Conservation (phyloP, 2,329 filamentous ascomycete species). For the Emmonsiellopsis sp. region DNA sequence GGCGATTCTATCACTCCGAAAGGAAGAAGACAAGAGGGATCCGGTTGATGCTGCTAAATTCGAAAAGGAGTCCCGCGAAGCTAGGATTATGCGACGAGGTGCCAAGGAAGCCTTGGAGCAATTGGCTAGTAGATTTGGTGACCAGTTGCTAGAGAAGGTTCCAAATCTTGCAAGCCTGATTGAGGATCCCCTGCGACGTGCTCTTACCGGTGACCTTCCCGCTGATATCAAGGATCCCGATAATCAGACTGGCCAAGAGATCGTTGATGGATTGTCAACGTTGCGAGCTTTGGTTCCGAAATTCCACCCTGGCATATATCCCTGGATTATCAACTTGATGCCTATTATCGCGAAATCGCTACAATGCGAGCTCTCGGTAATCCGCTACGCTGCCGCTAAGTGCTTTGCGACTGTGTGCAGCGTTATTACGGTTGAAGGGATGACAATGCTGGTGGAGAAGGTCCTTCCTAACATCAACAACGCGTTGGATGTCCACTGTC, state of each 20-base stretch:
- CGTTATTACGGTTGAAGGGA: slow-evolving; percentile 86
- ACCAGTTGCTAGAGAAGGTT: slow-evolving; percentile 67
- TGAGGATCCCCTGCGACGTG: slow-evolving; percentile 65
- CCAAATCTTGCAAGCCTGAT: slow-evolving; percentile 75
- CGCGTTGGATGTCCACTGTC: slow-evolving; percentile 73
- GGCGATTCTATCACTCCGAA: slow-evolving; percentile 84
- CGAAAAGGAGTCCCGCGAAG: slow-evolving; percentile 78
- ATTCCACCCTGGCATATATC: slow-evolving; percentile 62
- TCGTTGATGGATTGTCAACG: slow-evolving; percentile 88
- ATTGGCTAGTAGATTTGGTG: slow-evolving; percentile 68
- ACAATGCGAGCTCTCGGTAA: slow-evolving; percentile 79
- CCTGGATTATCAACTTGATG: slow-evolving; percentile 73
- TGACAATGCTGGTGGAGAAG: slow-evolving; percentile 90
- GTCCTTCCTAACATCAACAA: slow-evolving; percentile 89
- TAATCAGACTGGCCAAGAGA: slow-evolving; percentile 72
- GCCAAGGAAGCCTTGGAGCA: slow-evolving; percentile 92
- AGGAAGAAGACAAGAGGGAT: slow-evolving; percentile 92
- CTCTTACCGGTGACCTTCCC: slow-evolving; percentile 65
- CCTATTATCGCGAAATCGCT: slow-evolving; percentile 80
- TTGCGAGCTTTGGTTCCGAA: slow-evolving; percentile 90
- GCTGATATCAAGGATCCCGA: slow-evolving; percentile 63
- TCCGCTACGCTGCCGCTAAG: slow-evolving; percentile 94
- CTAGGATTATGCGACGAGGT: slow-evolving; percentile 80
- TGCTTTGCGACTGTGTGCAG: slow-evolving; percentile 97
- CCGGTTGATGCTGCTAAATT: slow-evolving; percentile 85